These are phyloP conservation scores for Dendrostoma leiphaemia DNA, from an alignment of 2,329 filamentous ascomycete species.

Conservation along the genomic window DNA sequence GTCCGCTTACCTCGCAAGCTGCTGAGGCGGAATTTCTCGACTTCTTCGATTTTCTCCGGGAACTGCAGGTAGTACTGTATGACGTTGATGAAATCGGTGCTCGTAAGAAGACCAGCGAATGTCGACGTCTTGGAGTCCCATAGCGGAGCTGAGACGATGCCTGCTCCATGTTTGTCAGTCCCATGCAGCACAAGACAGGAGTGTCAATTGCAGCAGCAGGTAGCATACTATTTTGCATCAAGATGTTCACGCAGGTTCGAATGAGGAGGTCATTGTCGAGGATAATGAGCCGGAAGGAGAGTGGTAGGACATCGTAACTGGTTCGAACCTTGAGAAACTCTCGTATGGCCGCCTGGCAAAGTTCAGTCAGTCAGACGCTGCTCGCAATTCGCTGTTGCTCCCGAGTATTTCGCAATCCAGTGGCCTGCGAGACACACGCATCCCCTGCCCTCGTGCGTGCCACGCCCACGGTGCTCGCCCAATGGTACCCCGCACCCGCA, in stretches of 20 bases:
- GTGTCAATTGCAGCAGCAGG: background rate
- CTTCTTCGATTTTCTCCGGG: slow-evolving; percentile 81
- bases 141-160: slow-evolving; percentile 93
- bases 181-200: background rate
- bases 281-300: slow-evolving; percentile 93
- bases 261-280: slow-evolving; percentile 94
- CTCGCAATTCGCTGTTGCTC: background rate
- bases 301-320: slow-evolving; percentile 94
- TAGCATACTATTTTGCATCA: slow-evolving; percentile 84
- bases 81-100: slow-evolving; percentile 96
- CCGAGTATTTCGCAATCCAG: background rate
- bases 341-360: slow-evolving; percentile 77
- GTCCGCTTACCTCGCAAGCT: slow-evolving; percentile 74
- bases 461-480: slow-evolving; percentile 5
- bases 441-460: background rate
- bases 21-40: slow-evolving; percentile 91
- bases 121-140: slow-evolving; percentile 94
- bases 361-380: slow-evolving; percentile 10
- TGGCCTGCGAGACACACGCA: background rate
- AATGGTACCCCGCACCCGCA: slow-evolving; percentile 18
- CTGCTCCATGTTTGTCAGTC: slow-evolving; percentile 42
- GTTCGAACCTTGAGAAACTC: slow-evolving; percentile 95
- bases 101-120: slow-evolving; percentile 91
- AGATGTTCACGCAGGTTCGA: slow-evolving; percentile 93
- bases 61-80: slow-evolving; percentile 99